phyloP scores from a whole-genome alignment of 441 rosid species.

The Syzygium syzygioides region DNA sequence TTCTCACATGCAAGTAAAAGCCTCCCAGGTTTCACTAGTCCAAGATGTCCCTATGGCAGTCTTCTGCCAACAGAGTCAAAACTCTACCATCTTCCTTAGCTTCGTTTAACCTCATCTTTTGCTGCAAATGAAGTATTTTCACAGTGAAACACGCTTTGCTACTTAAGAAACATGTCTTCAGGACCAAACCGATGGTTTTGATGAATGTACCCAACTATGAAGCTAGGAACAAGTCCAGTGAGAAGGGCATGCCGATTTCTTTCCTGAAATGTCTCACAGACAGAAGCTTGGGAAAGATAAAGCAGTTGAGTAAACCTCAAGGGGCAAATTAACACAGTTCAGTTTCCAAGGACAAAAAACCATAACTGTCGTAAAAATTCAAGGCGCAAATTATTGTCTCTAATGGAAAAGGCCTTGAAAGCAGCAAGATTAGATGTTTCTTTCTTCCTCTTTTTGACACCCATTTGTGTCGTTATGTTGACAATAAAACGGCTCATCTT shows the following conservation, averaged over 20 bases:
- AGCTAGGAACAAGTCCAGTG: background rate
- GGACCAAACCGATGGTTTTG: background rate
- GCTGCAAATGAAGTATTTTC: background rate
- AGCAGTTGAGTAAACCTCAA: background rate
- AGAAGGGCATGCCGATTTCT: background rate
- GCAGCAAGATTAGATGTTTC: background rate
- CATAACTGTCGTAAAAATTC: background rate
- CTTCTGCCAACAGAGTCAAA: background rate
- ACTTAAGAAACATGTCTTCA: background rate
- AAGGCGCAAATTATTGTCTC: background rate
- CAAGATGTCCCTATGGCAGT: background rate
- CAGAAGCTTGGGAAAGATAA: background rate
- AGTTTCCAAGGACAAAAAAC: background rate
- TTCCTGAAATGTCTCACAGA: background rate
- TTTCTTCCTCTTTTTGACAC: background rate
- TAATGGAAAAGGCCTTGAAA: background rate
- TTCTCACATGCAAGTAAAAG: background rate
- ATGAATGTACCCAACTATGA: background rate
- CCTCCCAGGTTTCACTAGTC: background rate
- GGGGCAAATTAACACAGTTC: background rate
- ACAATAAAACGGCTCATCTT: background rate
- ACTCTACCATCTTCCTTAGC: background rate
- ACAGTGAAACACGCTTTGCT: background rate
- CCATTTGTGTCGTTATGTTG: background rate
- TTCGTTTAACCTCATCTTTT: background rate